Percentiles rank a stretch among this genome's conserved stretches.
These are phyloP conservation scores for Cyberlindnera samutprakarnensis DNA, from an alignment of 805 yeast species.

Conservation along the genomic window DNA sequence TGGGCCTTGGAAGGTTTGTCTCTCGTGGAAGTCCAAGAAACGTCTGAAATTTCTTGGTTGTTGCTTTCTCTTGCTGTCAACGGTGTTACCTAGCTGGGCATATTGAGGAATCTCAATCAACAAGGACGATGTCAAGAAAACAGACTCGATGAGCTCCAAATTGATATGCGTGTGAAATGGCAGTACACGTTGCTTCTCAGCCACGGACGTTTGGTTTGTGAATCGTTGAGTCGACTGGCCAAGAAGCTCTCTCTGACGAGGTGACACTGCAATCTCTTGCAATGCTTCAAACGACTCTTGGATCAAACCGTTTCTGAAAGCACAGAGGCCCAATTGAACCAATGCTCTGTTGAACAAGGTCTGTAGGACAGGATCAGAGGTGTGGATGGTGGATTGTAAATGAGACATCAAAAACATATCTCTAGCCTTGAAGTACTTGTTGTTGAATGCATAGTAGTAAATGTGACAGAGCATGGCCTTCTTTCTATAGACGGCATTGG, in stretches of 20 bases:
- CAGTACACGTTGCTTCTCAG: conserved; percentile 73
- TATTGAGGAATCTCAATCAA: conserved; percentile 87
- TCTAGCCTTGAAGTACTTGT: conserved; percentile 76
- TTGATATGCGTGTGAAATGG: conserved; percentile 99
- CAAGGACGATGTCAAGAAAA: conserved; percentile 82
- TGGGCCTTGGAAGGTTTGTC: conserved; percentile 94
- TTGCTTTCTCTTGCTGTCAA: conserved; percentile 54
- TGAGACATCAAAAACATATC: conserved; percentile 84
- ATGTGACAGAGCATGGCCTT: conserved; percentile 80
- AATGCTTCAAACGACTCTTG: conserved; percentile 81
- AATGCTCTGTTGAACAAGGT: conserved; percentile 91
- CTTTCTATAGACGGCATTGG: conserved; percentile 63
- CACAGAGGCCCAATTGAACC: conserved; percentile 92
- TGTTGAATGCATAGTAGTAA: conserved; percentile 87
- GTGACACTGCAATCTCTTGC: conserved; percentile 80
- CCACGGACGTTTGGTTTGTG: conserved; percentile 42
- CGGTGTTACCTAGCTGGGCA: conserved; percentile 56
- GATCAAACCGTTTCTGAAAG: conserved; percentile 84
- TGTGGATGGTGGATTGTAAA: conserved; percentile 73
- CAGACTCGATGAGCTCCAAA: conserved; percentile 89
- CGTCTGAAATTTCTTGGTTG: conserved; percentile 83
- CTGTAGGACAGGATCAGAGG: conserved; percentile 81
- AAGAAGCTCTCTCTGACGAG: conserved; percentile 81
- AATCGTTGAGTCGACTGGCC: conserved; percentile 85
- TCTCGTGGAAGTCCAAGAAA: conserved; percentile 84